Percentiles rank a stretch among this genome's conserved stretches.
Evolutionary conservation across 1,139 yeast genomes (phyloP).

Genomic region (Blastobotrys petasosporus): DNA sequence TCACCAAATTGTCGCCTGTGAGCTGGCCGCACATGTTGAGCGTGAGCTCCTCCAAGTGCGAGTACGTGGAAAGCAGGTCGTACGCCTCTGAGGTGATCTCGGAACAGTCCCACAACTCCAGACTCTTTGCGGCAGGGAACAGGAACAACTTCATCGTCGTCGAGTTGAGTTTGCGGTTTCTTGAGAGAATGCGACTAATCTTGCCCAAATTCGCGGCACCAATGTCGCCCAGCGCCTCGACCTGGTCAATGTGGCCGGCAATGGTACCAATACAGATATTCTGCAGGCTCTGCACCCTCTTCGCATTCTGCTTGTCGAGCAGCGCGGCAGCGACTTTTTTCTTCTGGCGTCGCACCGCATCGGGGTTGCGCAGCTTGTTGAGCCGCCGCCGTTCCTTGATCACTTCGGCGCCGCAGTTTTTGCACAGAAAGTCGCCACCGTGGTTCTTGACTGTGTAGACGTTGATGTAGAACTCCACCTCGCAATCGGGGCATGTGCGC

Average conservation of each 20-base stretch:
- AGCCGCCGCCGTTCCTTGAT: slow-evolving; percentile 29
- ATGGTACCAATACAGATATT: slow-evolving; percentile 72
- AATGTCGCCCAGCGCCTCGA: slow-evolving; percentile 74
- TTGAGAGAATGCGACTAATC: slow-evolving; percentile 68
- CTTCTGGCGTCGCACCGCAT: slow-evolving; percentile 64
- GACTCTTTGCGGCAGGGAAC: slow-evolving; percentile 36
- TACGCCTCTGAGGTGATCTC: slow-evolving; percentile 62
- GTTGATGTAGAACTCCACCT: slow-evolving; percentile 48
- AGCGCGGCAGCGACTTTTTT: slow-evolving; percentile 80
- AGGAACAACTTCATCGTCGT: slow-evolving; percentile 68
- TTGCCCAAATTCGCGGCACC: slow-evolving; percentile 60
- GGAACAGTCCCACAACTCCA: slow-evolving; percentile 92
- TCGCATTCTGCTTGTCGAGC: slow-evolving; percentile 59
- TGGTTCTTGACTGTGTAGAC: slow-evolving; percentile 56
- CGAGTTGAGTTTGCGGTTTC: slow-evolving; percentile 71
- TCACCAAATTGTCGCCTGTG: slow-evolving; percentile 66
- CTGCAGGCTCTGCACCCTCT: slow-evolving; percentile 60
- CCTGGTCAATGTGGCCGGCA: slow-evolving; percentile 66
- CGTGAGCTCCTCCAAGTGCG: slow-evolving; percentile 58
- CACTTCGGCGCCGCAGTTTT: slow-evolving; percentile 32
- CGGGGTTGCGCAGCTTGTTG: slow-evolving; percentile 13
- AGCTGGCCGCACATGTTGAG: slow-evolving; percentile 91
- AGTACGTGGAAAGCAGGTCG: slow-evolving; percentile 64
- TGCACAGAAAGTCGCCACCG: slow-evolving; percentile 48
- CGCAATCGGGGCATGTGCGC: slow-evolving; percentile 56